Evolutionary conservation across 768 basidiomycete genomes (phyloP), one percentile per base, ranked within the genome.

Genomic region (Agrocybe praecox): DNA sequence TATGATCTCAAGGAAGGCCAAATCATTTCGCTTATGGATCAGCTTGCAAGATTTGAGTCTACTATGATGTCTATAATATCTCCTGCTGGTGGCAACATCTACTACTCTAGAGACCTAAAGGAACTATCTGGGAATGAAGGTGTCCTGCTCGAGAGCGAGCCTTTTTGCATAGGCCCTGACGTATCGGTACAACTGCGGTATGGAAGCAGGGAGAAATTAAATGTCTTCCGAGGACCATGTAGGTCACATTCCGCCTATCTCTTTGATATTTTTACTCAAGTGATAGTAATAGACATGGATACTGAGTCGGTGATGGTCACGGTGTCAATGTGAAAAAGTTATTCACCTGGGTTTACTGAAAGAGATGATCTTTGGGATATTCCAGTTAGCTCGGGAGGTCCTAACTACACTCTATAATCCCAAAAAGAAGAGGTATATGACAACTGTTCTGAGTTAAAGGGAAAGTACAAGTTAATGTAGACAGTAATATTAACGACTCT

Each of bases 141-240:
- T 54, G 66, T 74, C 23, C 58, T 53, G 48, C 60, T 65, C 29
- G 57, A 70, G 55, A 58, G 67, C 44, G 49, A 66, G 49, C 63
- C 60, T 29, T 74, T 75, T 65, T 75, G 67, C 48, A 46, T 73
- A 4, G 72, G 72, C 26, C 72, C 70, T n/a, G 69, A 69, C 60
- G 60, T 57, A 58, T 57, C 46, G 42, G 0, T 62, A 44, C 61
- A 46, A 32, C 46, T 71, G 58, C 69, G 70, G 70, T 71, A 66
- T 65, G 79, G 81, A 1, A 75, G 78, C 65, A 78, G 81, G 57
- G 68, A 76, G 59, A 66, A 76, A 71, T 78, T 82, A 53, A 72
- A 80, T 58, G 69, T 82, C 50, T 62, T 77, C 53, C 66, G 82
- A 57, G 80, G 81, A 76, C 80, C 82, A 53, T 82, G 82, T 82